Conservation (phyloP, 306 rosid genomes). For the Pterocarpus macrocarpus region DNA sequence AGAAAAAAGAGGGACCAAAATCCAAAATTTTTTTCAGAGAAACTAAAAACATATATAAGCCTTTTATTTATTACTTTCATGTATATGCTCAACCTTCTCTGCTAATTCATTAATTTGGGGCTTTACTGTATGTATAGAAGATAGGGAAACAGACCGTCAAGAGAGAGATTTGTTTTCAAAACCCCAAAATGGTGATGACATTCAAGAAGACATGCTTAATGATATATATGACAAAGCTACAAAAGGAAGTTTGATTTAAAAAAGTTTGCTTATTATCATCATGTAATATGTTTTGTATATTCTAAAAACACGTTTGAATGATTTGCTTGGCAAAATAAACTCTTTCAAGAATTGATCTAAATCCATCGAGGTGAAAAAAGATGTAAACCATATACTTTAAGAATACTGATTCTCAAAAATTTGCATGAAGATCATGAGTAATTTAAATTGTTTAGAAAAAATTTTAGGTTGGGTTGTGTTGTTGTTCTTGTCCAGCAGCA, state of each 20-base stretch:
- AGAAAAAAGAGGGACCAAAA: too few species aligned
- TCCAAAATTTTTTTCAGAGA: too few species aligned
- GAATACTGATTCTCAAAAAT: constrained; percentile 14
- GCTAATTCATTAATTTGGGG: constrained; percentile 14
- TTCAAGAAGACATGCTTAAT: constrained; percentile 66
- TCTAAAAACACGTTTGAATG: constrained; percentile 16
- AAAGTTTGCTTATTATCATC: constrained; percentile 25
- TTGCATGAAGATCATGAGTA: background rate
- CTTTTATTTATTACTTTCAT: constrained; percentile 33
- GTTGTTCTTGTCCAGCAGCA: constrained; percentile 4
- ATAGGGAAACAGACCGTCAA: constrained; percentile 52
- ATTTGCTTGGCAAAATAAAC: constrained; percentile 2
- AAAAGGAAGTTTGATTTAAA: constrained; percentile 61
- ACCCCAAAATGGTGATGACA: constrained; percentile 58
- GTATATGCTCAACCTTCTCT: constrained; percentile 7
- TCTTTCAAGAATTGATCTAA: constrained; percentile 3
- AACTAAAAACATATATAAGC: too few species aligned
- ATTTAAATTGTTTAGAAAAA: constrained; percentile 1
- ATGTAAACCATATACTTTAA: background rate
- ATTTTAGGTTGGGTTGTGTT: background rate
- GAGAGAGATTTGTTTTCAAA: constrained; percentile 55
- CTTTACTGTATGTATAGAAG: constrained; percentile 54
- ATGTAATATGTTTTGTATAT: constrained; percentile 3
- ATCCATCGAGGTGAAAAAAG: constrained; percentile 16
- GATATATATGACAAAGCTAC: constrained; percentile 66